Conservation (phyloP, 2,329 filamentous ascomycete genomes). For the Ophiostoma montium region DNA sequence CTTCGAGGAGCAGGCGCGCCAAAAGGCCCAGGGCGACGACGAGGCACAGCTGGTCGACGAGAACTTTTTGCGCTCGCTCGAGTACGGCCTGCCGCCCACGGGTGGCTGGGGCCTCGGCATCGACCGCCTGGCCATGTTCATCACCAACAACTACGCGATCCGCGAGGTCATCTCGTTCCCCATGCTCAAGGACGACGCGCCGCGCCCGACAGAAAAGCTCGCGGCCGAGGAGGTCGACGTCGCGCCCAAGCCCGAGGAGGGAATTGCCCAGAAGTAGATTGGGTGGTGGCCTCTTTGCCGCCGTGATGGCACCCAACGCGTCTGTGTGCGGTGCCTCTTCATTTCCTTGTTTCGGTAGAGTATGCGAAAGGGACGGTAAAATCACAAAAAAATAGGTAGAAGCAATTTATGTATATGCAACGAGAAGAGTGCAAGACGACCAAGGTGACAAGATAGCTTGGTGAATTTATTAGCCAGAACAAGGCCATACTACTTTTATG, state of each 20-base stretch:
- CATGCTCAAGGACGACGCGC: conserved; percentile 82
- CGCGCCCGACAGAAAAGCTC: conserved; percentile 32
- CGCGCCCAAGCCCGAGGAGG: conserved; percentile 22
- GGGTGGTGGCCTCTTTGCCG: neutral
- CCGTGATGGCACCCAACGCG: neutral
- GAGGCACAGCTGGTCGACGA: conserved; percentile 94
- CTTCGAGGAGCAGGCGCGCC: conserved; percentile 87
- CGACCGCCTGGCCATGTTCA: conserved; percentile 46
- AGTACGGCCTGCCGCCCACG: conserved; percentile 65
- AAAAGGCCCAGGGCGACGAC: conserved; percentile 94
- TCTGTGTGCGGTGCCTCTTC: neutral
- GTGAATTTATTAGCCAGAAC: no score
- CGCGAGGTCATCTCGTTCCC: conserved; percentile 95
- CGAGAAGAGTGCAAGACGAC: no score
- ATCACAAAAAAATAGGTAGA: neutral
- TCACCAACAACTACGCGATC: conserved; percentile 91
- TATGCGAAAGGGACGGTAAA: neutral
- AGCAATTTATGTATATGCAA: neutral
- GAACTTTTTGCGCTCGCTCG: conserved; percentile 81
- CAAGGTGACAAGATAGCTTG: no score
- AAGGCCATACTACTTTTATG: no score
- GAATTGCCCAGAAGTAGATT: conserved; percentile 18
- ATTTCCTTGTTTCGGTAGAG: neutral
- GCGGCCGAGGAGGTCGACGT: conserved; percentile 22
- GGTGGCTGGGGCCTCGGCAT: conserved; percentile 96